These are phyloP conservation scores for Colletotrichum tofieldiae DNA, from an alignment of 2,329 filamentous ascomycete species.

Conservation along the genomic window DNA sequence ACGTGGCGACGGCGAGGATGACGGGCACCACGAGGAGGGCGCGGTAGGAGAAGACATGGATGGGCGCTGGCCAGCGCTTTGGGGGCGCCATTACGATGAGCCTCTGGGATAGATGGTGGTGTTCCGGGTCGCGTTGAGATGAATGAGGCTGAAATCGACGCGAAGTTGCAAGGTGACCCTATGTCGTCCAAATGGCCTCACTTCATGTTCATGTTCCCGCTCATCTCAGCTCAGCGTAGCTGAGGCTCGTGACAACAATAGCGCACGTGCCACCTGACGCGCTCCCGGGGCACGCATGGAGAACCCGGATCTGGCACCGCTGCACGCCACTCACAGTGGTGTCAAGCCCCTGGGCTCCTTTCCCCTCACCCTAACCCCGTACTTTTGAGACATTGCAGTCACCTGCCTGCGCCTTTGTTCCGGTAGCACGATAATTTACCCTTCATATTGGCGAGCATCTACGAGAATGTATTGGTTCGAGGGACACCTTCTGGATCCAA, in stretches of 20 bases:
- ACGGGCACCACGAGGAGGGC: conserved; percentile 67
- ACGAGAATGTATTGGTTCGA: background rate
- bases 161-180: background rate
- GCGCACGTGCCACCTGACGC: conserved; percentile 34
- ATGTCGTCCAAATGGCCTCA: background rate
- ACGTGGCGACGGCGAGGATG: conserved; percentile 61
- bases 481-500: background rate
- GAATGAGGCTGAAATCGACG: background rate
- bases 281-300: conserved; percentile 7
- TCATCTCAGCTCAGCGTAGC: conserved; percentile 21
- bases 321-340: background rate
- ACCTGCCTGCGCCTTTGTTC: conserved; percentile 3
- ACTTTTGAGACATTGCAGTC: conserved; percentile 13
- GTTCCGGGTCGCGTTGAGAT: background rate
- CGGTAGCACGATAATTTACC: background rate
- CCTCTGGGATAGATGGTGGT: background rate
- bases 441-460: background rate
- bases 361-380: background rate
- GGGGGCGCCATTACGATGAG: conserved; percentile 16
- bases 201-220: background rate
- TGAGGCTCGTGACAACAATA: conserved; percentile 23
- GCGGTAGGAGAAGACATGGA: conserved; percentile 68
- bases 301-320: conserved; percentile 12
- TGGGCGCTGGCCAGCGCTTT: conserved; percentile 57
- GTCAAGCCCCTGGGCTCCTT: background rate